Conservation (phyloP, 495 filamentous ascomycete genomes). For the Umbilicaria muhlenbergii region DNA sequence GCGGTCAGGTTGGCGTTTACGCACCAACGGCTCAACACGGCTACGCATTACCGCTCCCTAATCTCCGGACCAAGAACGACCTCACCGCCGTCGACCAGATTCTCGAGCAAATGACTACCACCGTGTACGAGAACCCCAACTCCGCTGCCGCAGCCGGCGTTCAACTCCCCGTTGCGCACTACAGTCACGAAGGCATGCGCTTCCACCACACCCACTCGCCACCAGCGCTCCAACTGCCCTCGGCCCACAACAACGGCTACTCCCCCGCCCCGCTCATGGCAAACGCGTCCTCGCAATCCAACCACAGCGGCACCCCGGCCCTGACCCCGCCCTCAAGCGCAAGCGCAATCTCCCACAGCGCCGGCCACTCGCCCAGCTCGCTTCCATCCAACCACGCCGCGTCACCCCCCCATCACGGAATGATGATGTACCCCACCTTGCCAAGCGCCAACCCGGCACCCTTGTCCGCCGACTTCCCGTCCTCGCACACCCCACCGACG, state of each 20-base stretch:
- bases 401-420: constrained; percentile 39
- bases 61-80: constrained; percentile 83
- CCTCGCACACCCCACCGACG: constrained; percentile 50
- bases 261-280: constrained; percentile 45
- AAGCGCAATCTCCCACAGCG: constrained; percentile 64
- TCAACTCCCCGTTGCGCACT: constrained; percentile 51
- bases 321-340: constrained; percentile 82
- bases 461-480: constrained; percentile 38
- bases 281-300: constrained; percentile 34
- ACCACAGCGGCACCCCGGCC: constrained; percentile 53
- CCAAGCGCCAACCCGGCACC: constrained; percentile 47
- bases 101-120: constrained; percentile 85
- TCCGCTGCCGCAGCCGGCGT: constrained; percentile 60
- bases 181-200: constrained; percentile 38
- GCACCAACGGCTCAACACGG: constrained; percentile 9
- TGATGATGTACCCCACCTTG: constrained; percentile 69
- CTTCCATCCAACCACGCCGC: constrained; percentile 40
- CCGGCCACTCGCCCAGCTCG: constrained; percentile 68
- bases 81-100: constrained; percentile 82
- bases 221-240: constrained; percentile 32
- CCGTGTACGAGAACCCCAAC: constrained; percentile 82
- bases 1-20: constrained; percentile 25
- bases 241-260: constrained; percentile 39
- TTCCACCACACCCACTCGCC: constrained; percentile 67
- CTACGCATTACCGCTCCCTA: constrained; percentile 67